Percentiles rank a stretch among this genome's conserved stretches.
phyloP scores from a whole-genome alignment of 2,329 filamentous ascomycete species.

The Phaeosphaeriaceae sp. region DNA sequence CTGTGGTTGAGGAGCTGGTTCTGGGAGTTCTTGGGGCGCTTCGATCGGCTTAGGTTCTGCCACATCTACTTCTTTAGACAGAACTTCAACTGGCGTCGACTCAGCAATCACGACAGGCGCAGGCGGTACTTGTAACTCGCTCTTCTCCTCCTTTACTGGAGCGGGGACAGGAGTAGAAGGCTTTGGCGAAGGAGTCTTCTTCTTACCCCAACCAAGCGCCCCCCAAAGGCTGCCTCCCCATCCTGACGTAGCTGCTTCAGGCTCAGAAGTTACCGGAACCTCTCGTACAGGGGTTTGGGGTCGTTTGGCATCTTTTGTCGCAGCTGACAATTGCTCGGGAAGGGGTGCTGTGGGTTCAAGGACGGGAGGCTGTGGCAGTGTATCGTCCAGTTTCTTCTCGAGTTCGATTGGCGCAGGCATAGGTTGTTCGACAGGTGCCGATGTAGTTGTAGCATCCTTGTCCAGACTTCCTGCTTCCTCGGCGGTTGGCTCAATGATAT shows the following conservation, averaged over 20 bases:
- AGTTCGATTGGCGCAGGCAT: background rate
- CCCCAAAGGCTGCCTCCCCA: slow-evolving; percentile 38
- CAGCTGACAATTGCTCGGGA: background rate
- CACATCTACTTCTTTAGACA: background rate
- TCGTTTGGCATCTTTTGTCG: background rate
- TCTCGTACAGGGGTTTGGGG: background rate
- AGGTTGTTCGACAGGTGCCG: background rate
- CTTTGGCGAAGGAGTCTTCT: slow-evolving; percentile 23
- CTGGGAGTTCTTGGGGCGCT: background rate
- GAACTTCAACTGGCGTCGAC: background rate
- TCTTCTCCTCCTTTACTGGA: slow-evolving; percentile 9
- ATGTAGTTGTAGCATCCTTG: background rate
- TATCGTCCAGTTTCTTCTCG: slow-evolving; percentile 1
- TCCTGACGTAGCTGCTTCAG: slow-evolving; percentile 17
- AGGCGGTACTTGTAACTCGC: slow-evolving; percentile 4
- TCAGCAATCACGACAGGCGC: background rate
- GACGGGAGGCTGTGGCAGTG: background rate
- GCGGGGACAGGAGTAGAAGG: slow-evolving; percentile 4
- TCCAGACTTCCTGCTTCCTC: too few relatives aligned
- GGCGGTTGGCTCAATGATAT: too few relatives aligned
- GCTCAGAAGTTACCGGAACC: slow-evolving; percentile 8
- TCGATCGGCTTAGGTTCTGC: background rate
- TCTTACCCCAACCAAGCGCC: slow-evolving; percentile 43
- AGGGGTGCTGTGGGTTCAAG: background rate
- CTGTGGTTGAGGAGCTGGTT: too few relatives aligned